phyloP scores from a whole-genome alignment of 2,329 filamentous ascomycete species.

The Annulohypoxylon truncatum region DNA sequence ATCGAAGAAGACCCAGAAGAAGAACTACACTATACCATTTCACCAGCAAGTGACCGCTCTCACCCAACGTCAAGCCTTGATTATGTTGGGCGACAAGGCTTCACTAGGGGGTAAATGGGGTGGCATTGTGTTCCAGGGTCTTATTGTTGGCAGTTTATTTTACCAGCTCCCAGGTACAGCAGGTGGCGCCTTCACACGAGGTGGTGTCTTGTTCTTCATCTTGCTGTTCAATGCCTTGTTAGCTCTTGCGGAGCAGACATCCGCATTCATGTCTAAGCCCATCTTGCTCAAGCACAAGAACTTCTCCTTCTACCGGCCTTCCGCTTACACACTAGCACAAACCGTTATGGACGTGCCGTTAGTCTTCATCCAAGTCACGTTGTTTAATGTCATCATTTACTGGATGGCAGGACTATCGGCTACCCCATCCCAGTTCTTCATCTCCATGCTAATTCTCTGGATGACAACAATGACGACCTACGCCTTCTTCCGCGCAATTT shows the following conservation, averaged over 20 bases:
- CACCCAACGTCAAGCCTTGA: constrained; percentile 52
- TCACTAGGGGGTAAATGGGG: constrained; percentile 52
- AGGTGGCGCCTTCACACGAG: constrained; percentile 67
- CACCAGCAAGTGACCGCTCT: constrained; percentile 62
- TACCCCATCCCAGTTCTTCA: constrained; percentile 72
- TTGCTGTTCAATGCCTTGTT: constrained; percentile 72
- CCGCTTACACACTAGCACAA: constrained; percentile 62
- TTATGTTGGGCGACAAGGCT: constrained; percentile 51
- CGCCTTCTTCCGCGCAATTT: constrained; percentile 63
- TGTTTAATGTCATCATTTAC: constrained; percentile 72
- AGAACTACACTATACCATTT: constrained; percentile 65
- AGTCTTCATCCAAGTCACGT: constrained; percentile 66
- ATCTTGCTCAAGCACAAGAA: constrained; percentile 78
- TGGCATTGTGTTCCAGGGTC: constrained; percentile 50
- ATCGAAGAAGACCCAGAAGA: constrained; percentile 56
- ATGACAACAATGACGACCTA: constrained; percentile 66
- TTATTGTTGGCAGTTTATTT: constrained; percentile 51
- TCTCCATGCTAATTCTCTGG: constrained; percentile 66
- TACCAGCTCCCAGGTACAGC: constrained; percentile 50
- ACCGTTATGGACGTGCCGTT: constrained; percentile 61
- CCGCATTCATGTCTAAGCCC: constrained; percentile 70
- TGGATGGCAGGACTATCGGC: constrained; percentile 67
- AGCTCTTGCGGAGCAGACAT: constrained; percentile 69
- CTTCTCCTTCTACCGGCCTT: constrained; percentile 74
- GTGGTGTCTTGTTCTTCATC: constrained; percentile 71